A percentile compares a stretch with the other conserved stretches of the same genome.
Conservation (phyloP, 1,284 basidiomycete genomes). For the Malassezia nana region DNA sequence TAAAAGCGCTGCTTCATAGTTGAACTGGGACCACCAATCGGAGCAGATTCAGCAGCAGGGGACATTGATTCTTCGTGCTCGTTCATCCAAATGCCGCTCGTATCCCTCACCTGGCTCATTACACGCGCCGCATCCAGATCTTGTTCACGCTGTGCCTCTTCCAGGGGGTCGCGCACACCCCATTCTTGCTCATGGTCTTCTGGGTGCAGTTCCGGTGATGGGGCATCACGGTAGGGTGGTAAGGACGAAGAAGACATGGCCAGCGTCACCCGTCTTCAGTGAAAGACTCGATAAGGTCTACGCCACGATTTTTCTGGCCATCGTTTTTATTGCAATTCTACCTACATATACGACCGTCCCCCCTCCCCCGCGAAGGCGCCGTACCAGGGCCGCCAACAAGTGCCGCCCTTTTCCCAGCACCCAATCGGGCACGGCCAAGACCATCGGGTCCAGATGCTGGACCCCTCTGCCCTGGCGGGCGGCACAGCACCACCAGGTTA, state of each 20-base stretch:
- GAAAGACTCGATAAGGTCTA: not conserved
- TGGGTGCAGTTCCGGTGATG: not conserved
- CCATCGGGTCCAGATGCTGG: no score
- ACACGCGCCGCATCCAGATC: slow-evolving; percentile 45
- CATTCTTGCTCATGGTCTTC: not conserved
- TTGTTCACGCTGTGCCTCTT: slow-evolving; percentile 36
- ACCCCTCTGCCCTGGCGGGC: no score
- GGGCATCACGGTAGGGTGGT: not conserved
- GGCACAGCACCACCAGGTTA: no score
- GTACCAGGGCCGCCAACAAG: not conserved
- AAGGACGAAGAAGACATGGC: not conserved
- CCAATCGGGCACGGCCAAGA: not conserved
- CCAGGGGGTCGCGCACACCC: not conserved
- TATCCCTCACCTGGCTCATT: slow-evolving; percentile 32
- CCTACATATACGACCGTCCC: not conserved
- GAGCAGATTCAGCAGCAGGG: slow-evolving; percentile 17
- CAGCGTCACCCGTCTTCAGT: not conserved
- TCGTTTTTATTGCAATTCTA: not conserved
- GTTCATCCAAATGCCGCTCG: not conserved
- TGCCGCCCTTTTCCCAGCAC: not conserved
- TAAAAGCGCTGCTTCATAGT: slow-evolving; percentile 32
- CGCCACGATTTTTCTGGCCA: no score
- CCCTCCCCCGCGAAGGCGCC: not conserved
- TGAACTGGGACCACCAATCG: slow-evolving; percentile 16
- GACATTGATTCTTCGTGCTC: not conserved